Evolutionary conservation across 768 basidiomycete species (phyloP), one percentile per base, ranked within the genome.

Genomic region (Crucibulum laeve): DNA sequence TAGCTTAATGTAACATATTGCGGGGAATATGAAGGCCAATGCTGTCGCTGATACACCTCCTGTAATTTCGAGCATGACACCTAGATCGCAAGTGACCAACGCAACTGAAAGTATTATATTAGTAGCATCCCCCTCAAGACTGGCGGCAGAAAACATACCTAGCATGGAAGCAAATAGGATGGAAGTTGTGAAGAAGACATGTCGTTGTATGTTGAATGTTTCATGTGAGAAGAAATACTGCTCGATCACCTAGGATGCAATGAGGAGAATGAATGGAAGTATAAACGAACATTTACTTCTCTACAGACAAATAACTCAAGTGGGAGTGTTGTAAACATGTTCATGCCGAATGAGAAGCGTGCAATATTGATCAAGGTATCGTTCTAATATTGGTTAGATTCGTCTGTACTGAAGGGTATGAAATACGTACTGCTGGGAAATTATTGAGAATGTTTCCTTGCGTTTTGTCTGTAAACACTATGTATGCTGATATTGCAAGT

Each of bases 241-340:
- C 57, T 99, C 96, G 30, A 97, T 77, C 40, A 97, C 93, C 90
- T 92, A 55, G 14, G 19, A 22, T 46, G 25, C 13, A 19, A 22
- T 34, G 22, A 28, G n/a, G 25, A 19, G 25, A 13, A 39, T 24
- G 30, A 10, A 38, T 42, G 36, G 25, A 39, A 23, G 42, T 19
- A 4, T 23, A n/a, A 38, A 28, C 26, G 41, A 35, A 50, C n/a
- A 32, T 59, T 5, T 42, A 89, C 92, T 73, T 99, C 96, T 68
- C 96, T 79, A 58, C 96, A 99, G 19, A 99, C 96, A 59, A 98
- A 99, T 11, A 93, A 70, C 55, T 99, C 96, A 30, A 99, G 71
- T 1, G 96, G 96, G 17, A 97, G 79, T 0, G 96, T 99, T 1
- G 94, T 94, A 55, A 97, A 96, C 96, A 98, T 99, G 63, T 95